A percentile compares a stretch with the other conserved stretches of the same genome.
Evolutionary conservation across 352 stramenopile species (phyloP).

Genomic region (Phytophthora fragariaefolia): DNA sequence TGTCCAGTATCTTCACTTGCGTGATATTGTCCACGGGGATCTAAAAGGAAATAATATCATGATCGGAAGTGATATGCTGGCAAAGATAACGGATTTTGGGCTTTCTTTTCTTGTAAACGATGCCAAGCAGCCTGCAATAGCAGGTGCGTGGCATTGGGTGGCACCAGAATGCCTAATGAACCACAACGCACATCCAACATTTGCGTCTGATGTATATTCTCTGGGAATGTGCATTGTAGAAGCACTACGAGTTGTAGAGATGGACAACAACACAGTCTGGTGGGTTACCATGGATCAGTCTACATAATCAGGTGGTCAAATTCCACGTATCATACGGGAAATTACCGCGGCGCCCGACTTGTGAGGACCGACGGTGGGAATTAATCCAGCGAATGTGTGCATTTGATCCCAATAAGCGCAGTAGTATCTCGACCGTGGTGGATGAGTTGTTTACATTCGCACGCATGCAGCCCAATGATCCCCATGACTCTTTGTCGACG

Average conservation of each 20-base stretch:
- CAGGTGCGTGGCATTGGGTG: neutral
- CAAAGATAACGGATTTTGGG: neutral
- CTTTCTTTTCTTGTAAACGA: neutral
- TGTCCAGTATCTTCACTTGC: neutral
- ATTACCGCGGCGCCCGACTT: neutral
- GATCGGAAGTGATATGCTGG: neutral
- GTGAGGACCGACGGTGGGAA: neutral
- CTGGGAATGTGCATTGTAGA: constrained; percentile 39
- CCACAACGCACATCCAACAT: neutral
- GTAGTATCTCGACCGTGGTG: too few species aligned
- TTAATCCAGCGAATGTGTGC: neutral
- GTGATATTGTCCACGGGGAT: neutral
- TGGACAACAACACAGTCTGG: neutral
- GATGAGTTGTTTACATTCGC: too few species aligned
- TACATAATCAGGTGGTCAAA: too few species aligned
- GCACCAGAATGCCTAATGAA: neutral
- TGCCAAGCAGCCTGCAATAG: neutral
- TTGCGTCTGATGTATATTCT: constrained; percentile 29
- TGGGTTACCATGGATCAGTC: neutral
- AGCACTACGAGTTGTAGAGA: constrained; percentile 1
- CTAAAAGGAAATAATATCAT: neutral
- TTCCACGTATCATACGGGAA: neutral
- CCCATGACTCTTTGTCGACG: too few species aligned
- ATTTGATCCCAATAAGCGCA: neutral
- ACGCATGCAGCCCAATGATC: too few species aligned